A percentile compares a stretch with the other conserved stretches of the same genome.
Conservation (phyloP, 73 alveolate species). For the Paramecium sexaurelia region DNA sequence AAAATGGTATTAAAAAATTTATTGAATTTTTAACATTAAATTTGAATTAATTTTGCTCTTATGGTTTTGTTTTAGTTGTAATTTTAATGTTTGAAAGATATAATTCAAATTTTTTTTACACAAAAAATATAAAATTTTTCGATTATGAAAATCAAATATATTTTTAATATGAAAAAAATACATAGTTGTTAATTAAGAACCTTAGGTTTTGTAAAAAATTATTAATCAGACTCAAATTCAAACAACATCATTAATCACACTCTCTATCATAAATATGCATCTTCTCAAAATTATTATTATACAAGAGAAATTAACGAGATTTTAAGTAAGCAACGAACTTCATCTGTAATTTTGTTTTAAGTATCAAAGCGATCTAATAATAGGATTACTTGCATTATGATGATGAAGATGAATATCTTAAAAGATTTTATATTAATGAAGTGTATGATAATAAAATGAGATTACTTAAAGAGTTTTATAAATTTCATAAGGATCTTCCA, state of each 20-base stretch:
- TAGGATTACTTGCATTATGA: conserved; percentile 26
- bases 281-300: neutral
- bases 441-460: conserved; percentile 53
- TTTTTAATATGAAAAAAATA: neutral
- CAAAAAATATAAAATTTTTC: neutral
- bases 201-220: neutral
- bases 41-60: too few relatives aligned
- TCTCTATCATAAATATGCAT: conserved; percentile 12
- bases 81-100: neutral
- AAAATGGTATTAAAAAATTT: too few relatives aligned
- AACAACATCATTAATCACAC: neutral
- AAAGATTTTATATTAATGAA: conserved; percentile 35
- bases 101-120: neutral
- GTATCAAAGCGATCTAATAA: neutral
- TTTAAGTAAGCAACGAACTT: conserved; percentile 33
- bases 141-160: neutral
- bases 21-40: too few relatives aligned
- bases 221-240: neutral
- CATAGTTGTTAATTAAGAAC: conserved; percentile 26
- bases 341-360: conserved; percentile 25
- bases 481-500: conserved; percentile 61
- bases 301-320: conserved; percentile 16
- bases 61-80: too few relatives aligned
- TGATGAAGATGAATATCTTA: conserved; percentile 66
- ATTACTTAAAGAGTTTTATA: conserved; percentile 63